Conservation (phyloP, 2,329 filamentous ascomycete genomes). For the Drechslera avenae region DNA sequence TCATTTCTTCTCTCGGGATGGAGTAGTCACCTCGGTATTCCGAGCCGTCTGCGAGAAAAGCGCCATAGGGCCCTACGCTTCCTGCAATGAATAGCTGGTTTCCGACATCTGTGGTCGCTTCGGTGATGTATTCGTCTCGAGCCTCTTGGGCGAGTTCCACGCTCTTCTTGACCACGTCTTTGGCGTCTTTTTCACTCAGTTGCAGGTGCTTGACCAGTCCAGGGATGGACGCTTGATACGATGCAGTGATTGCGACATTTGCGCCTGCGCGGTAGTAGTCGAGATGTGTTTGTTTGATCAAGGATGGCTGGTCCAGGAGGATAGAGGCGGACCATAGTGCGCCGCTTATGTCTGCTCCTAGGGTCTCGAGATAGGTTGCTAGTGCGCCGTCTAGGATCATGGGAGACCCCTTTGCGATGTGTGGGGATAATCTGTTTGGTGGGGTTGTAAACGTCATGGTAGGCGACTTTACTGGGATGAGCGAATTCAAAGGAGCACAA, state of each 20-base stretch:
- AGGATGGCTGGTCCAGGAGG: slow-evolving; percentile 47
- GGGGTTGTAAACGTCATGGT: slow-evolving; percentile 1
- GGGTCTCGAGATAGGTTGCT: slow-evolving; percentile 54
- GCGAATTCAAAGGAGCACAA: background rate
- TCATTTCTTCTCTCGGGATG: slow-evolving; percentile 38
- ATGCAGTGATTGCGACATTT: slow-evolving; percentile 55
- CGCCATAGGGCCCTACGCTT: slow-evolving; percentile 56
- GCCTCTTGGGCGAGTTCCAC: slow-evolving; percentile 51
- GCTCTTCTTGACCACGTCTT: slow-evolving; percentile 48
- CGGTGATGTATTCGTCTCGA: slow-evolving; percentile 36
- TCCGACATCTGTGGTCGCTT: slow-evolving; percentile 1
- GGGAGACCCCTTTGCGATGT: slow-evolving; percentile 29
- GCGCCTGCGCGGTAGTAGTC: slow-evolving; percentile 54
- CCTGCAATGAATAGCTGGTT: slow-evolving; percentile 49
- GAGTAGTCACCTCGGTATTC: slow-evolving; percentile 55
- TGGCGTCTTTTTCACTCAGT: slow-evolving; percentile 40
- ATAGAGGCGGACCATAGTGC: slow-evolving; percentile 54
- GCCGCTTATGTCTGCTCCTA: slow-evolving; percentile 51
- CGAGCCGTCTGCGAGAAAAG: slow-evolving; percentile 53
- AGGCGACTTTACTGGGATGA: background rate
- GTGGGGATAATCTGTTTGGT: slow-evolving; percentile 2
- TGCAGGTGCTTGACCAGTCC: slow-evolving; percentile 49
- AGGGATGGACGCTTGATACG: slow-evolving; percentile 53
- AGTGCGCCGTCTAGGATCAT: slow-evolving; percentile 55
- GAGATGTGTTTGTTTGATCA: slow-evolving; percentile 52